These are phyloP conservation scores for Houttuynia cordata DNA, from an alignment of 164 flowering plant genomes.

Conservation along the genomic window DNA sequence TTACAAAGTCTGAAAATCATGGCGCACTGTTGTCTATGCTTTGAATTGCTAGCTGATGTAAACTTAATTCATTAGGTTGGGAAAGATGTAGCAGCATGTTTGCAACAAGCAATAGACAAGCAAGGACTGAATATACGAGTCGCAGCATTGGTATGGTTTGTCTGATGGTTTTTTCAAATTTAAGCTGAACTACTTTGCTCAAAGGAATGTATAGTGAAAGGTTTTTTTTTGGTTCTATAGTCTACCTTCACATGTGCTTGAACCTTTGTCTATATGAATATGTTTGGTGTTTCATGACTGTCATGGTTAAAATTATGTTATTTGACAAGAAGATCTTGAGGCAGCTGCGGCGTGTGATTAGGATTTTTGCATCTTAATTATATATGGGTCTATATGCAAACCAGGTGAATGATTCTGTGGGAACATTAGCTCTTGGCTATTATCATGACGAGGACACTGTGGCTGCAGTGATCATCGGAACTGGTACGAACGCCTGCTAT, in stretches of 20 bases:
- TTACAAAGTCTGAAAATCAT: too few relatives aligned
- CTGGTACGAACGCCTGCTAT: slow-evolving; percentile 95
- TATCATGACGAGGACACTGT: slow-evolving; percentile 86
- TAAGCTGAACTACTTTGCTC: neutral
- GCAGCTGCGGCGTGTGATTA: neutral
- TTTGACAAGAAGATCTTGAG: neutral
- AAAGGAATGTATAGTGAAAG: too few relatives aligned
- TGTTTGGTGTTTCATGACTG: neutral
- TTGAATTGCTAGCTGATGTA: neutral
- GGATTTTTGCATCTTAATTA: slow-evolving; percentile 1
- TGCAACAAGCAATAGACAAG: slow-evolving; percentile 48
- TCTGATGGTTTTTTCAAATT: neutral
- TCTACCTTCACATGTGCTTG: too few relatives aligned
- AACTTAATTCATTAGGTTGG: slow-evolving; percentile 38
- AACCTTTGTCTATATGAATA: too few relatives aligned
- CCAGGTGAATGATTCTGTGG: slow-evolving; percentile 92
- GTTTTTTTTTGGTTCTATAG: too few relatives aligned
- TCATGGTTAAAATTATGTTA: neutral
- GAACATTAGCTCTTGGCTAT: slow-evolving; percentile 86
- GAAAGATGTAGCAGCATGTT: slow-evolving; percentile 48
- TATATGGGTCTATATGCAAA: slow-evolving; percentile 8
- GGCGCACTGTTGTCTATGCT: neutral
- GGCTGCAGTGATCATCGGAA: slow-evolving; percentile 87
- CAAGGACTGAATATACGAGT: slow-evolving; percentile 62
- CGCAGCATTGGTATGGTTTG: slow-evolving; percentile 44